phyloP scores from a whole-genome alignment of 192 early-diverging fungal species.

The Umbelopsis isabellina region DNA sequence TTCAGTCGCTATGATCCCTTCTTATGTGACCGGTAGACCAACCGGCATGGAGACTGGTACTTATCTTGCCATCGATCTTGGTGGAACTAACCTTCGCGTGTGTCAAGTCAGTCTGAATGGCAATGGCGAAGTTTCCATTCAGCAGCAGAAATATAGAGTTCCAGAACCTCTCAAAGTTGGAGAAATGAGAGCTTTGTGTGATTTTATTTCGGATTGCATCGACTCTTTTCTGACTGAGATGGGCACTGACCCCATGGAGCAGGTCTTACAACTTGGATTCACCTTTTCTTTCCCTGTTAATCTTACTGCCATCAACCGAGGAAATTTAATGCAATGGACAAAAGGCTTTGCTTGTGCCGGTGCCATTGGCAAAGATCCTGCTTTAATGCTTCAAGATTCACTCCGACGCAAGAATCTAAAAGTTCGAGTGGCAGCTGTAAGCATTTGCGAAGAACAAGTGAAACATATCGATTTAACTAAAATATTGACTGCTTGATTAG shows the following conservation, averaged over 20 bases:
- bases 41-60: constrained; percentile 82
- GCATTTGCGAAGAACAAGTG: neutral
- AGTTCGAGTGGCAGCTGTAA: constrained; percentile 66
- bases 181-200: constrained; percentile 53
- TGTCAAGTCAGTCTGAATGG: constrained; percentile 80
- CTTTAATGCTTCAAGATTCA: constrained; percentile 74
- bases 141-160: constrained; percentile 73
- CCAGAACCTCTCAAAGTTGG: constrained; percentile 59
- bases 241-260: constrained; percentile 16
- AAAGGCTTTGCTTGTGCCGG: constrained; percentile 80
- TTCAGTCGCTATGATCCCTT: constrained; percentile 77
- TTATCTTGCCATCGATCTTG: constrained; percentile 87
- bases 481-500: constrained; percentile 72
- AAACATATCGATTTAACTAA: constrained; percentile 60
- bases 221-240: constrained; percentile 46
- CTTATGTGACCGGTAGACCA: constrained; percentile 73
- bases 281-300: constrained; percentile 89
- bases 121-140: constrained; percentile 62
- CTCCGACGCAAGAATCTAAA: constrained; percentile 67
- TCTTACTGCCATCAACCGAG: constrained; percentile 63
- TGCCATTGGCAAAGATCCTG: constrained; percentile 77
- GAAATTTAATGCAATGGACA: constrained; percentile 68
- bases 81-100: constrained; percentile 91
- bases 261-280: constrained; percentile 67
- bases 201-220: constrained; percentile 58